Evolutionary conservation across 768 basidiomycete genomes (phyloP), one percentile per base, ranked within the genome.

Genomic region (Tulasnella sp.): DNA sequence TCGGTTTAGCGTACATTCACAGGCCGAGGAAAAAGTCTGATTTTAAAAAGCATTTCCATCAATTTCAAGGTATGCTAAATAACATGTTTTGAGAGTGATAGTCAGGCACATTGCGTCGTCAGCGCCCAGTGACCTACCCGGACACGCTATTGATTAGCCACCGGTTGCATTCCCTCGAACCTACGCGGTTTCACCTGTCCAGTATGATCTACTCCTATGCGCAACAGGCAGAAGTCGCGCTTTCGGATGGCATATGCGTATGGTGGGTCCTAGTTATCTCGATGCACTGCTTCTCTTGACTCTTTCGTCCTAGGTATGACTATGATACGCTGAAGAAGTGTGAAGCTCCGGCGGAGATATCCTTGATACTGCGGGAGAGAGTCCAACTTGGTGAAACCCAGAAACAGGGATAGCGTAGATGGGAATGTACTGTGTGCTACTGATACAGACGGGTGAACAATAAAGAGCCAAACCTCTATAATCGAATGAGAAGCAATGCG

Each of bases 51-150:
- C 17, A 74, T 86, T 51, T 74, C 75, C 39, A 69, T 87, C 40
- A 77, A 79, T 62, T 88, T 78, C 67, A 77, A 57, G 46, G 55
- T 57, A 17, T 37, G 55, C 12, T 34, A 5, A 29, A 14, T 11
- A 17, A 17, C 3, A 12, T 34, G 5, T 14, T 57, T 34, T 7
- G 23, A 17, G 19, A 3, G 6, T 43, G 17, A 6, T 6, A 43
- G 17, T 43, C 41, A 25, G 4, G 45, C 45, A n/a, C 11, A 7
- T 11, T 25, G 17, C 36, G 12, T 25, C 8, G 34, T 52, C 23
- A 77, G 58, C 74, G 80, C 19, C 86, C 86, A 0, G 83, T 86
- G 9, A 80, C 78, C 11, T 87, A 76, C 63, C 86, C 86, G 23
- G 85, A 87, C 67, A 85, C 83, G 34, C 75, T 80, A 0, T 66